Evolutionary conservation across 1,284 basidiomycete species (phyloP).

Genomic region (Mycosarcoma mackinlayi): DNA sequence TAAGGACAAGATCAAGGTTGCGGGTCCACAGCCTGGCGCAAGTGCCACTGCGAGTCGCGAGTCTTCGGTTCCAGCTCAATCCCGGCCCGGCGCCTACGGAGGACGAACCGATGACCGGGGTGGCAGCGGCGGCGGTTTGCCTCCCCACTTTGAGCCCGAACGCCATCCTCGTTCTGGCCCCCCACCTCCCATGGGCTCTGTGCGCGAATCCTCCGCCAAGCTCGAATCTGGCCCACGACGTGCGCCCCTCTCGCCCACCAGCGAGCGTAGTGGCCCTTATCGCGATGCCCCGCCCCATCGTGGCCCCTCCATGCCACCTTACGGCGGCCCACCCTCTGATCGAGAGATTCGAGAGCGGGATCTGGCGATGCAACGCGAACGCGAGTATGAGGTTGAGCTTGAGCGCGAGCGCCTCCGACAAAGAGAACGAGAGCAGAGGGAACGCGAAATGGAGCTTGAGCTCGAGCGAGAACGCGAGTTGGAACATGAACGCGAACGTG

Average conservation of each 20-base stretch:
- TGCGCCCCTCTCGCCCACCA: slow-evolving; percentile 34
- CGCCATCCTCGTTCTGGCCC: slow-evolving; percentile 28
- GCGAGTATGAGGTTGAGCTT: slow-evolving; percentile 28
- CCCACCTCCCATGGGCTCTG: slow-evolving; percentile 31
- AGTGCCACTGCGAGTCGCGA: slow-evolving; percentile 20
- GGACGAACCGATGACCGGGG: slow-evolving; percentile 15
- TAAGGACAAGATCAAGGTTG: slow-evolving; percentile 35
- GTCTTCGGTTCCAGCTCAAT: slow-evolving; percentile 26
- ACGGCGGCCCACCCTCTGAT: slow-evolving; percentile 22
- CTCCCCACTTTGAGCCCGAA: slow-evolving; percentile 36
- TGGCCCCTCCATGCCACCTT: slow-evolving; percentile 34
- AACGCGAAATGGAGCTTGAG: slow-evolving; percentile 26
- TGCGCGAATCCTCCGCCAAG: slow-evolving; percentile 17
- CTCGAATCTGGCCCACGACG: slow-evolving; percentile 27
- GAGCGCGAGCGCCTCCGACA: slow-evolving; percentile 33
- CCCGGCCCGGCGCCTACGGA: slow-evolving; percentile 12
- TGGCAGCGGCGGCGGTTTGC: slow-evolving; percentile 6
- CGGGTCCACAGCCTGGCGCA: slow-evolving; percentile 4
- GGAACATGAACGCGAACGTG: slow-evolving; percentile 17
- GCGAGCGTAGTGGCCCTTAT: slow-evolving; percentile 24
- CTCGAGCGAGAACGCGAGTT: slow-evolving; percentile 25
- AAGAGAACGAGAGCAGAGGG: slow-evolving; percentile 19
- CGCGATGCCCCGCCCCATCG: slow-evolving; percentile 23
- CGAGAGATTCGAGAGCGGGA: slow-evolving; percentile 31
- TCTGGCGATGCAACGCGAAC: slow-evolving; percentile 25